These are phyloP conservation scores for Abrus precatorius DNA, from an alignment of 306 rosid species.

Conservation along the genomic window DNA sequence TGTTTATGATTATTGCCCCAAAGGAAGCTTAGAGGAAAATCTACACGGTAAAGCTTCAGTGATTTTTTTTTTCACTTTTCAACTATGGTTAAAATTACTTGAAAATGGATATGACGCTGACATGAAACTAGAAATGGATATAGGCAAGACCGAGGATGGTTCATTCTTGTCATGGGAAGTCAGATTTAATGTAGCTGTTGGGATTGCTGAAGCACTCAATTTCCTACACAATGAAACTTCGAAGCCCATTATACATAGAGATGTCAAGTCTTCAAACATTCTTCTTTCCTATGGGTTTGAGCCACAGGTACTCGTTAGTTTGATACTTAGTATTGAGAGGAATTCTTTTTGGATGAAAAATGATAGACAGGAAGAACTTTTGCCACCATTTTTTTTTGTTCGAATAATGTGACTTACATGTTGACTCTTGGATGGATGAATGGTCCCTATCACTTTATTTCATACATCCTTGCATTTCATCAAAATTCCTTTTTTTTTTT, in stretches of 20 bases:
- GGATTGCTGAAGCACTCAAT: constrained; percentile 76
- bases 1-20: constrained; percentile 74
- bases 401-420: no score
- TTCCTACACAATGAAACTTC: constrained; percentile 73
- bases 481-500: neutral
- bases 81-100: neutral
- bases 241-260: constrained; percentile 85
- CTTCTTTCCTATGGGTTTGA: constrained; percentile 70
- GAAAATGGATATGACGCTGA: constrained; percentile 46
- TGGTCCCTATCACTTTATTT: no score
- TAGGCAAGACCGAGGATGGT: constrained; percentile 61
- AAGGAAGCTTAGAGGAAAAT: constrained; percentile 83
- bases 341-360: no score
- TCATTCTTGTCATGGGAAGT: constrained; percentile 71
- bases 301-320: constrained; percentile 67
- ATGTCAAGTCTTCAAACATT: constrained; percentile 93
- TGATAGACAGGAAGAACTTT: no score
- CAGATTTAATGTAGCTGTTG: constrained; percentile 75
- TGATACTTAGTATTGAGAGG: constrained; percentile 20
- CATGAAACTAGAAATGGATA: constrained; percentile 37
- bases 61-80: constrained; percentile 22
- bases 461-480: no score
- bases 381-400: neutral
- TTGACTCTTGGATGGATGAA: no score
- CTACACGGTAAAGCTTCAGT: constrained; percentile 66